Conservation (phyloP, 2,329 filamentous ascomycete species). For the Chaetomium globosum region DNA sequence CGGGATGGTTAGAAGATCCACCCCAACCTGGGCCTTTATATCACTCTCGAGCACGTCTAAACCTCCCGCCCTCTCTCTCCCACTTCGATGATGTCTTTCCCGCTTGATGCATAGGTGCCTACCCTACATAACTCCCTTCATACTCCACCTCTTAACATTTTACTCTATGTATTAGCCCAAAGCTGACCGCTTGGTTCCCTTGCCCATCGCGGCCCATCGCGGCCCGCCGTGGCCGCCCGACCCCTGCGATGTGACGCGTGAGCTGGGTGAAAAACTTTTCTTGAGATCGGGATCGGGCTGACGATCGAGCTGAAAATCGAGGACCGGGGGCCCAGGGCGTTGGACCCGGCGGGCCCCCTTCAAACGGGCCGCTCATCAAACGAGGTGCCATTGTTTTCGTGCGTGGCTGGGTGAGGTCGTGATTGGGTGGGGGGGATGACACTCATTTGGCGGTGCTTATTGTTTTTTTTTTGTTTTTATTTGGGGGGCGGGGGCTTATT, state of each 20-base stretch:
- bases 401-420: background rate
- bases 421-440: background rate
- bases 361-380: slow-evolving; percentile 7
- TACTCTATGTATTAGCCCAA: no score
- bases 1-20: background rate
- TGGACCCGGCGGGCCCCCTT: background rate
- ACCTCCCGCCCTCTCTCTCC: background rate
- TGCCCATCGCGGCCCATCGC: no score
- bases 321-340: no score
- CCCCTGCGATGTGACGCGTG: background rate
- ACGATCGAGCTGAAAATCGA: no score
- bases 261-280: no score
- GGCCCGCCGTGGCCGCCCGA: background rate
- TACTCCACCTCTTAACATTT: no score
- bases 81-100: background rate
- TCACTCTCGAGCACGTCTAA: background rate
- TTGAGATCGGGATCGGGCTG: no score
- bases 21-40: background rate
- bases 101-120: no score
- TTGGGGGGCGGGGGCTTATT: no score
- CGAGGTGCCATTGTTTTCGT: background rate
- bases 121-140: no score
- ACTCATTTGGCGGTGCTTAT: background rate
- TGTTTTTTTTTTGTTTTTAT: background rate
- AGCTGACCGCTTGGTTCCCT: background rate